These are phyloP conservation scores for Tephrocybe sp. DNA, from an alignment of 768 basidiomycete genomes.

Conservation along the genomic window DNA sequence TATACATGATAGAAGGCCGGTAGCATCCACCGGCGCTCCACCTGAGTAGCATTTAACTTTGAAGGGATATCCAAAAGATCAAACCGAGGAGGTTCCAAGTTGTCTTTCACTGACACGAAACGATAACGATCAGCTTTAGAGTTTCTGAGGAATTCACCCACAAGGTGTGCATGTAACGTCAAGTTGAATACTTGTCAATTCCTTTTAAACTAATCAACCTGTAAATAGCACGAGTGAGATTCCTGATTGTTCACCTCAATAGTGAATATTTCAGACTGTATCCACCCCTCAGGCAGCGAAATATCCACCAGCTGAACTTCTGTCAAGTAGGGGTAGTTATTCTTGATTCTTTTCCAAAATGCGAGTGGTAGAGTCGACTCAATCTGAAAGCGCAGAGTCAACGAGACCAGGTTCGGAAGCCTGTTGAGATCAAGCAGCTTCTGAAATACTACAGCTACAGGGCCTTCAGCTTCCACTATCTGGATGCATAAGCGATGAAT, in stretches of 20 bases:
- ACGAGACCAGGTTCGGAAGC: background rate
- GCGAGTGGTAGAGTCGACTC: background rate
- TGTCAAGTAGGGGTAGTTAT: background rate
- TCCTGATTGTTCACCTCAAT: constrained; percentile 2
- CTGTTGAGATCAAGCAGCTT: background rate
- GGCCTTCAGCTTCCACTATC: background rate
- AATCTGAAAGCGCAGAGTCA: background rate
- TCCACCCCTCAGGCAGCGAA: background rate
- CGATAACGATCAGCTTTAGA: background rate
- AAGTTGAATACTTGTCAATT: background rate
- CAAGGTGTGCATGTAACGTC: background rate
- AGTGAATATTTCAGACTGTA: constrained; percentile 3
- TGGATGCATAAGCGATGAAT: background rate
- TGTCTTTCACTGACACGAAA: background rate
- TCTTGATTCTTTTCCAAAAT: background rate
- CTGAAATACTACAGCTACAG: background rate
- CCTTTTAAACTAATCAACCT: background rate
- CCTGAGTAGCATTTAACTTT: background rate
- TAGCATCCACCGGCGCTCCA: background rate
- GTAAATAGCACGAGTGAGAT: background rate
- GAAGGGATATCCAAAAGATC: constrained; percentile 1
- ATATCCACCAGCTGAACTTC: constrained; percentile 1
- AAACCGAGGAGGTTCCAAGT: background rate
- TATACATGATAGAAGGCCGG: background rate
- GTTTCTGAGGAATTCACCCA: background rate